Percentiles rank a stretch among this genome's conserved stretches.
Conservation (phyloP, 768 basidiomycete species). For the Sarcodon aspratus region DNA sequence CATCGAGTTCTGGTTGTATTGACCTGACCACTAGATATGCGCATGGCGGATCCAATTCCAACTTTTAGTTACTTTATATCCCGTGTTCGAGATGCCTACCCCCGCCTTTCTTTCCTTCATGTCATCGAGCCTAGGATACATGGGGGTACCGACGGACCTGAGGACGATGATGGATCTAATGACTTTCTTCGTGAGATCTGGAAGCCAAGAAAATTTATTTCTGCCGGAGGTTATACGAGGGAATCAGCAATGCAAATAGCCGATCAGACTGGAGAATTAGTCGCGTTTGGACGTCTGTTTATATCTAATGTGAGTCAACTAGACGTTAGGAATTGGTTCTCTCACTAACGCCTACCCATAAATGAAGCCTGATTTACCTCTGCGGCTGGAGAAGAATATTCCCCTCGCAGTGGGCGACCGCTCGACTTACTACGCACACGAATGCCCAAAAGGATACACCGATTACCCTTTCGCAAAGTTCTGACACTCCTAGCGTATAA, state of each 20-base stretch:
- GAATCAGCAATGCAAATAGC: background rate
- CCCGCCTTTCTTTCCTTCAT: constrained; percentile 30
- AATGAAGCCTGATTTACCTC: constrained; percentile 5
- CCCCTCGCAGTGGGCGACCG: background rate
- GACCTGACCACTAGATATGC: constrained; percentile 20
- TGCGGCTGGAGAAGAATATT: constrained; percentile 7
- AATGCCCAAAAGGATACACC: constrained; percentile 7
- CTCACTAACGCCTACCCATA: background rate
- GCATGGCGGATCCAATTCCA: constrained; percentile 41
- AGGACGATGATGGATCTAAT: background rate
- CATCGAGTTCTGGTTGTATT: background rate
- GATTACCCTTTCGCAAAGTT: constrained; percentile 6
- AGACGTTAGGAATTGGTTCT: background rate
- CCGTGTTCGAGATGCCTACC: constrained; percentile 25
- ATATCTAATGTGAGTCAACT: background rate
- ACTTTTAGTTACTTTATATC: constrained; percentile 40
- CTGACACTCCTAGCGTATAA: too few relatives aligned
- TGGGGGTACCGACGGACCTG: background rate
- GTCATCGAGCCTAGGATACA: constrained; percentile 16
- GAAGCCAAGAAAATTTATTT: constrained; percentile 8
- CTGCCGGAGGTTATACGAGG: constrained; percentile 11
- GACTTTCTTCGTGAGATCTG: background rate
- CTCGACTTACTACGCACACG: constrained; percentile 5
- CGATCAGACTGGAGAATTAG: background rate
- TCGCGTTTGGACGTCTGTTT: background rate